Evolutionary conservation across 495 filamentous ascomycete genomes (phyloP).

Genomic region (Aspergillus indologenus): DNA sequence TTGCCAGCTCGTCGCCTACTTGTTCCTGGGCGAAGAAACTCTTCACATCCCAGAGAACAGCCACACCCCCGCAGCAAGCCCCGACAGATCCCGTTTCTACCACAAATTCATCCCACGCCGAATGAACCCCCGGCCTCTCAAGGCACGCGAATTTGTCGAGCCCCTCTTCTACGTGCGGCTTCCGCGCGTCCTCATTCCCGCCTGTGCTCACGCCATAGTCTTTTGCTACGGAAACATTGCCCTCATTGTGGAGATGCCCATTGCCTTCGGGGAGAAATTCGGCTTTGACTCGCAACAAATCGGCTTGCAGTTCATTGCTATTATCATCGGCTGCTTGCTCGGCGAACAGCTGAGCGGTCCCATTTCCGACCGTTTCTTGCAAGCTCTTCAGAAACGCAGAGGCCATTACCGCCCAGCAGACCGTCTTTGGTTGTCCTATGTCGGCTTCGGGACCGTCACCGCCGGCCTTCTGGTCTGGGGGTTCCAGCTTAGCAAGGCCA

Average conservation of each 20-base stretch:
- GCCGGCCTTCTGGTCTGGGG: conserved; percentile 31
- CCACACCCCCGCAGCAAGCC: not conserved
- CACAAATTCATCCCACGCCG: conserved; percentile 21
- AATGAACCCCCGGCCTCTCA: conserved; percentile 19
- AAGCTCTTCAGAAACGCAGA: too few relatives aligned
- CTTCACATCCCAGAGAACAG: conserved; percentile 16
- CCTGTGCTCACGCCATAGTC: conserved; percentile 27
- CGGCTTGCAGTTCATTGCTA: conserved; percentile 35
- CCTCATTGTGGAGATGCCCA: conserved; percentile 34
- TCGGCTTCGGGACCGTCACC: conserved; percentile 26
- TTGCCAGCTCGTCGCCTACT: conserved; percentile 25
- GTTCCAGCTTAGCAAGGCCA: conserved; percentile 28
- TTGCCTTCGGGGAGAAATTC: conserved; percentile 30
- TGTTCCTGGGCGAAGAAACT: conserved; percentile 29
- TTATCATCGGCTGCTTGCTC: conserved; percentile 35
- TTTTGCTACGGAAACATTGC: conserved; percentile 34
- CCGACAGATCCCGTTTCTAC: conserved; percentile 6
- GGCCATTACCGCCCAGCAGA: conserved; percentile 24
- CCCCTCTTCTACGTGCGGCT: conserved; percentile 21
- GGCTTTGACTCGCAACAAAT: conserved; percentile 34
- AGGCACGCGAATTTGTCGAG: conserved; percentile 19
- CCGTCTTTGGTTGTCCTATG: conserved; percentile 36
- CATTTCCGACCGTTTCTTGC: conserved; percentile 30
- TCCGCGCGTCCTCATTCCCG: conserved; percentile 25
- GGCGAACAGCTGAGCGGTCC: conserved; percentile 36